Evolutionary conservation across 768 basidiomycete genomes (phyloP).

Genomic region (Kwoniella botswanensis): DNA sequence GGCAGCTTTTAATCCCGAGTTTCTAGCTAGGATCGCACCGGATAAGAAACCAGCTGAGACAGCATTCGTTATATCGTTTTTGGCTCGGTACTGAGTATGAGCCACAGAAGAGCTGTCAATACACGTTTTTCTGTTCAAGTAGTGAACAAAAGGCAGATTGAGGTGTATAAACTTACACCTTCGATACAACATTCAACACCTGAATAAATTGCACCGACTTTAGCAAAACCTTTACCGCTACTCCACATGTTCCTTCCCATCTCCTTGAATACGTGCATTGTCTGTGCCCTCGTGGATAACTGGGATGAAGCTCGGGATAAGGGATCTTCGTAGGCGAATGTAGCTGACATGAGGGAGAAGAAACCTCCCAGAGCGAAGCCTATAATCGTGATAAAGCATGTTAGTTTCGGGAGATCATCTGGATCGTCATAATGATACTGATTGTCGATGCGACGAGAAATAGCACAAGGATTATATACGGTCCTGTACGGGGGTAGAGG

Average conservation of each 20-base stretch:
- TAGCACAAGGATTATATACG: no score
- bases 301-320: constrained; percentile 60
- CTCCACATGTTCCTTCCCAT: constrained; percentile 93
- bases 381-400: constrained; percentile 51
- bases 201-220: constrained; percentile 92
- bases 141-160: no score
- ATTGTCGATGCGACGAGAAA: no score
- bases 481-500: no score
- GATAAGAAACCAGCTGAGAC: constrained; percentile 84
- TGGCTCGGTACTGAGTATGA: constrained; percentile 75
- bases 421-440: not conserved
- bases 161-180: constrained; percentile 67
- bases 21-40: constrained; percentile 84
- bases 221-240: constrained; percentile 88
- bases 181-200: constrained; percentile 95
- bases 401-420: not conserved
- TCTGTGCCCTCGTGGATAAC: constrained; percentile 68
- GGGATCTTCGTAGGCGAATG: constrained; percentile 94
- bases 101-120: no score
- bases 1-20: constrained; percentile 83
- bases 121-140: no score
- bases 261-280: constrained; percentile 82
- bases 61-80: constrained; percentile 92
- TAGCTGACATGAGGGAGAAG: constrained; percentile 93
- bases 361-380: constrained; percentile 92